These are phyloP conservation scores for Podospora comata DNA, from an alignment of 495 filamentous ascomycete genomes.

Conservation along the genomic window DNA sequence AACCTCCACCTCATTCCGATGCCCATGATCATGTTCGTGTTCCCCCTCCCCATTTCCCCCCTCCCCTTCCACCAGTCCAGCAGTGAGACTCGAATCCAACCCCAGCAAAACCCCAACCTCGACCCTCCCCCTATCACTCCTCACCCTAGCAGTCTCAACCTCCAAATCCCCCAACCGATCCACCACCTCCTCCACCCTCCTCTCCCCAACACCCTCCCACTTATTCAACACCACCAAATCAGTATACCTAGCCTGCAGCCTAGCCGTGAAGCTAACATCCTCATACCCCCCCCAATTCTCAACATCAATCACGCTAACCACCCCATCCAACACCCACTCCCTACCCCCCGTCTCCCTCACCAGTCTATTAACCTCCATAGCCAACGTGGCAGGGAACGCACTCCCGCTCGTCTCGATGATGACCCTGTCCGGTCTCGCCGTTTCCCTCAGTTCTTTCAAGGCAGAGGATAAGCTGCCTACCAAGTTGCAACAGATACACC, in stretches of 20 bases:
- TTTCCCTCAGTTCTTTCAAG: constrained; percentile 62
- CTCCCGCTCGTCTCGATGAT: constrained; percentile 88
- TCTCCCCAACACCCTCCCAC: constrained; percentile 75
- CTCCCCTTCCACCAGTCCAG: constrained; percentile 44
- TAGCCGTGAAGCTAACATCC: constrained; percentile 84
- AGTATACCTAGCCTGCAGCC: constrained; percentile 82
- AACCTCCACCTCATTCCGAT: constrained; percentile 89
- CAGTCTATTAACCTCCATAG: constrained; percentile 89
- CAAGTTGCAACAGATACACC: constrained; percentile 98
- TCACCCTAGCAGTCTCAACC: constrained; percentile 35
- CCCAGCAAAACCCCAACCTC: constrained; percentile 75
- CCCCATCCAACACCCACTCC: constrained; percentile 76
- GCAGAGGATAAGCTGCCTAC: constrained; percentile 85
- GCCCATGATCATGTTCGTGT: constrained; percentile 36
- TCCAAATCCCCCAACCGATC: constrained; percentile 87
- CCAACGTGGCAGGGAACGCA: constrained; percentile 84
- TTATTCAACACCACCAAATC: constrained; percentile 95
- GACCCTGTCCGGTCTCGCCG: constrained; percentile 70
- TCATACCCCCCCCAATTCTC: constrained; percentile 98
- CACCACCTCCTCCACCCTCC: constrained; percentile 72
- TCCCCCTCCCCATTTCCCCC: constrained; percentile 30
- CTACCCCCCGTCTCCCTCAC: constrained; percentile 54
- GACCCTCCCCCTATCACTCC: constrained; percentile 6
- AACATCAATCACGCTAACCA: constrained; percentile 89
- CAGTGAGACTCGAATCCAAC: constrained; percentile 75